Base-by-base conservation (phyloP, 2,329 filamentous ascomycete genomes). In the Acrocalymma vagum region DNA sequence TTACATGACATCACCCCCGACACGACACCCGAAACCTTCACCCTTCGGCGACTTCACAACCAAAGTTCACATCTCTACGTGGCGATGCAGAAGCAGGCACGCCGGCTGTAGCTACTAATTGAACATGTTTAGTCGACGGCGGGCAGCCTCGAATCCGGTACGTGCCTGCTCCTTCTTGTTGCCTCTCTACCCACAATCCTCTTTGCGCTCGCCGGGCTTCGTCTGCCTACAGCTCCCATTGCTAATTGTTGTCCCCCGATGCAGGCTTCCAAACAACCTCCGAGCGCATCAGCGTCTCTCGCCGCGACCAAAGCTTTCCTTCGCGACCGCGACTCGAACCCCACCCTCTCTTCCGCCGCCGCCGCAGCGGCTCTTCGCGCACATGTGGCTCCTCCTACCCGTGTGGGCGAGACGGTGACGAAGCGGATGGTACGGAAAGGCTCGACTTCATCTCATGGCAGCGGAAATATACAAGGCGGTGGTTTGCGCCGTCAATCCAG, bases 291-390 rank as follows among this genome's bases (percentile, higher is more conserved):
- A 61, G 91, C 90, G 42, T 83, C 91, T 38, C 85, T 87, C 30
- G 90, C 90, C 41, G 91, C 92, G 45, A 84, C 84, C 46, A 87
- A 88, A 67, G 92, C 91, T 43, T 95, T 93, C 71, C 79, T 87
- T 63, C 84, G 82, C 56, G 84, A 80, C 62, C 79, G 82, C 68
- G 71, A 80, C 57, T 81, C 85, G 56, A 81, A 81, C 69, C 77
- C 75, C 45, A 84, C 83, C 43, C 78, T 96, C 28, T 95, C 92
- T 26, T 86, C 88, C 23, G 89, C 92, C 6, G 93, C 93, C 9
- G 92, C 93, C 6, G 91, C 90, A 11, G 85, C 91, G 18, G 92
- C 92, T 30, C 79, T 97, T 43, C 85, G 87, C 63, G 88, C 87
- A 29, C 83, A 88, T 55, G 86, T 90, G 8, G 85, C 85, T 35